Percentiles rank a stretch among this genome's conserved stretches.
Conservation (phyloP, 495 filamentous ascomycete genomes). For the Penicillium odoratum region DNA sequence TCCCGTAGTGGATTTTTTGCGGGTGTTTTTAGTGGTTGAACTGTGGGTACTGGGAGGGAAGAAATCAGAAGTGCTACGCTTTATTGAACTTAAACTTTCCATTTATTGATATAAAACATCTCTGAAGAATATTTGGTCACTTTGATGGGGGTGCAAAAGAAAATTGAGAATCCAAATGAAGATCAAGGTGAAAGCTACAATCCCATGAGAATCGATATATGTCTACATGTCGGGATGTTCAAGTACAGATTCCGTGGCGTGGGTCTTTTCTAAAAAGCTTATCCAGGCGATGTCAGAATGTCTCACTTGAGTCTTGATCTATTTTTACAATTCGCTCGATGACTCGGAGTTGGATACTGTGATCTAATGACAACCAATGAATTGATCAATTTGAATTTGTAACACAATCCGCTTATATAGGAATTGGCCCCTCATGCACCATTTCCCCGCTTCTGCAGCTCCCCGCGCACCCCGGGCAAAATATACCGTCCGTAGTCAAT, state of each 20-base stretch:
- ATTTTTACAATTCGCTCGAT: too few relatives aligned
- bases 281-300: too few relatives aligned
- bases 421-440: not conserved
- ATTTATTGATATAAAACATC: not conserved
- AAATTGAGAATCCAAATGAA: not conserved
- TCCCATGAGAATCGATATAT: too few relatives aligned
- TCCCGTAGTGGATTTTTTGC: not conserved
- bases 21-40: not conserved
- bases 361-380: too few relatives aligned
- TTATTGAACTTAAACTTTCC: not conserved
- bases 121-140: not conserved
- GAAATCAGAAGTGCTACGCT: not conserved
- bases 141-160: not conserved
- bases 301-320: too few relatives aligned
- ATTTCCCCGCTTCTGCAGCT: constrained; percentile 29
- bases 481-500: constrained; percentile 55
- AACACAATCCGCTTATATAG: too few relatives aligned
- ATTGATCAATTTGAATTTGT: too few relatives aligned
- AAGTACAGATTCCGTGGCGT: too few relatives aligned
- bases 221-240: too few relatives aligned
- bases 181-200: too few relatives aligned
- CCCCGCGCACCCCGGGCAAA: constrained; percentile 45
- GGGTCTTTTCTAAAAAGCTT: too few relatives aligned
- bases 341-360: too few relatives aligned
- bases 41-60: not conserved